These are phyloP conservation scores for Phlebiopsis gigantea DNA, from an alignment of 768 basidiomycete genomes.

Conservation along the genomic window DNA sequence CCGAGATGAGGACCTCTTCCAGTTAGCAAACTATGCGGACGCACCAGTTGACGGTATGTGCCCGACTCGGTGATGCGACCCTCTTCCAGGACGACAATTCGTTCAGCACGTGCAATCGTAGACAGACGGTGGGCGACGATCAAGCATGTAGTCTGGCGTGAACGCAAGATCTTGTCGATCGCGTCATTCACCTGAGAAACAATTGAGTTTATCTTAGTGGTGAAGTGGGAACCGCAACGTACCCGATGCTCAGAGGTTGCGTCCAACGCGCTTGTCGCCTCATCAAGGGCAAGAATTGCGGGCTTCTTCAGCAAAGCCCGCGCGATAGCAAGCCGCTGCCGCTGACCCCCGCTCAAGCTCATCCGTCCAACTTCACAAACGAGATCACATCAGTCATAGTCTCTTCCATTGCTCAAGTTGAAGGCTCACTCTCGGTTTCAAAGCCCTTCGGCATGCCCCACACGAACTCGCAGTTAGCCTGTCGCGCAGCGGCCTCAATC, in stretches of 20 bases:
- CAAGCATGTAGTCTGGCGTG: slow-evolving; percentile 77
- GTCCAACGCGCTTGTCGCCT: slow-evolving; percentile 86
- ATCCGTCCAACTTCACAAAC: slow-evolving; percentile 52
- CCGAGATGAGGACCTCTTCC: not conserved
- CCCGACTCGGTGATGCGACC: slow-evolving; percentile 81
- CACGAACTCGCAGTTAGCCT: slow-evolving; percentile 95
- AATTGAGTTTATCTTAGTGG: not conserved
- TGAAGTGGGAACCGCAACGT: slow-evolving; percentile 15
- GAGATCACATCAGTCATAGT: not conserved
- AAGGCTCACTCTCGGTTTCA: slow-evolving; percentile 77
- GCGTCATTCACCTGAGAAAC: slow-evolving; percentile 72
- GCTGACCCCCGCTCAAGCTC: slow-evolving; percentile 73
- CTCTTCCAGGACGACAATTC: slow-evolving; percentile 86
- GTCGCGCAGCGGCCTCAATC: slow-evolving; percentile 81
- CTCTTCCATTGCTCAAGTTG: not conserved
- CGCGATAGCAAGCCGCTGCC: slow-evolving; percentile 78
- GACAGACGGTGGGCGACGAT: slow-evolving; percentile 89
- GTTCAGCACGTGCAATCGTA: slow-evolving; percentile 85
- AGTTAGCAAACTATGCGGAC: slow-evolving; percentile 16
- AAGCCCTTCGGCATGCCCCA: slow-evolving; percentile 94
- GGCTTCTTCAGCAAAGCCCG: slow-evolving; percentile 88
- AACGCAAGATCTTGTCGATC: slow-evolving; percentile 79
- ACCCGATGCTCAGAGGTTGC: slow-evolving; percentile 84
- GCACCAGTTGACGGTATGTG: slow-evolving; percentile 70
- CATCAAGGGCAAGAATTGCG: slow-evolving; percentile 81